Conservation (phyloP, 352 stramenopile species). For the Lagenidium giganteum region DNA sequence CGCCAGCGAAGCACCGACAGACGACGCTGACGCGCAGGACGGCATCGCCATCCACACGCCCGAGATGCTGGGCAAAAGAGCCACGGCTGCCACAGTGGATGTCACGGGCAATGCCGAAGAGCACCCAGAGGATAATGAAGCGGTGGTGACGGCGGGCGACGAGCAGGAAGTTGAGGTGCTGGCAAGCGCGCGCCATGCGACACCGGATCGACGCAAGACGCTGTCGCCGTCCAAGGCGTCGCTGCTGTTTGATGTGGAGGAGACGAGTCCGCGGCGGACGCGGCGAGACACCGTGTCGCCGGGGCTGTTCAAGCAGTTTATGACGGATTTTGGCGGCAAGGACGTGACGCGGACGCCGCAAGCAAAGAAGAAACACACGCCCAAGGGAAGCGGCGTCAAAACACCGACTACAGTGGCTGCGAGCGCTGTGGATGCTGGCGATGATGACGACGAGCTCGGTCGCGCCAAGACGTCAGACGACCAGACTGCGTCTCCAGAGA, state of each 20-base stretch:
- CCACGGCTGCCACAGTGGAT: too few relatives aligned
- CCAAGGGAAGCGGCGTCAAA: conserved; percentile 1
- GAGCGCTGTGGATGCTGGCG: conserved; percentile 11
- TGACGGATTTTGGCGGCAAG: not conserved
- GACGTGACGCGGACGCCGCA: conserved; percentile 13
- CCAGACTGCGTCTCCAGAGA: not conserved
- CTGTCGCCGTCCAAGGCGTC: conserved; percentile 42
- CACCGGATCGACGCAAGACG: conserved; percentile 17
- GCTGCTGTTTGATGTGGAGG: conserved; percentile 14
- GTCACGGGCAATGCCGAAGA: too few relatives aligned
- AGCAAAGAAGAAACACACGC: conserved; percentile 11
- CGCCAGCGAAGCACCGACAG: not conserved
- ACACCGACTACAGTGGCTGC: conserved; percentile 13
- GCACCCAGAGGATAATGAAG: not conserved
- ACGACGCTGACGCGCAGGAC: not conserved
- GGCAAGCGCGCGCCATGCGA: not conserved
- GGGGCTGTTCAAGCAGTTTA: conserved; percentile 1
- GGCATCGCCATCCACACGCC: conserved; percentile 19
- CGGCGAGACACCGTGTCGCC: conserved; percentile 27
- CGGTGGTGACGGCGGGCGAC: too few relatives aligned
- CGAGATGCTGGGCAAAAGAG: conserved; percentile 18
- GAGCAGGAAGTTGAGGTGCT: not conserved
- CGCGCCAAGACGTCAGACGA: not conserved
- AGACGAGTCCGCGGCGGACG: not conserved
- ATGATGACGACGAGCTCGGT: conserved; percentile 8